phyloP scores from a whole-genome alignment of 2,329 filamentous ascomycete genomes.

The Nemania diffusa region DNA sequence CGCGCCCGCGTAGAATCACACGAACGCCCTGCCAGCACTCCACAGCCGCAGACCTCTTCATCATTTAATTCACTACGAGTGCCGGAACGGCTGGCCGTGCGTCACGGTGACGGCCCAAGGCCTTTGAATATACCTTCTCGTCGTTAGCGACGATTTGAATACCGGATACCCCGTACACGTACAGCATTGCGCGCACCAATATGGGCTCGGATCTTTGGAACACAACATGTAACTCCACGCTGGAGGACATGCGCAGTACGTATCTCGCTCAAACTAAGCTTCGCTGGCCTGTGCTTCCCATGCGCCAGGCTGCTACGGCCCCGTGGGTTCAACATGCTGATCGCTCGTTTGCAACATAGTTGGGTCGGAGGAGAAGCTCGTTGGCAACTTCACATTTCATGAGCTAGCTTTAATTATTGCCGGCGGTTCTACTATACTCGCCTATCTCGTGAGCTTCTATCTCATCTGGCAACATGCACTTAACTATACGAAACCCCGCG shows the following conservation, averaged over 20 bases:
- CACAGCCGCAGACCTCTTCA: background rate
- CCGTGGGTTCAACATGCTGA: constrained; percentile 43
- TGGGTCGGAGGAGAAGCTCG: constrained; percentile 59
- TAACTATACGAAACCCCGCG: constrained; percentile 69
- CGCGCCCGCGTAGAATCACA: constrained; percentile 1
- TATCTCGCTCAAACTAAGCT: constrained; percentile 36
- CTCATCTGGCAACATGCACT: constrained; percentile 68
- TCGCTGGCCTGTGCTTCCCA: constrained; percentile 37
- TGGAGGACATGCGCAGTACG: constrained; percentile 51
- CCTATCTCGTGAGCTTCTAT: constrained; percentile 64
- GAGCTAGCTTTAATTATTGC: constrained; percentile 63
- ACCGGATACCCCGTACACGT: background rate
- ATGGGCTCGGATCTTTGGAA: constrained; percentile 39
- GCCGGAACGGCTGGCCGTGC: background rate
- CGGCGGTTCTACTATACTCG: constrained; percentile 60
- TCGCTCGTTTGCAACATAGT: constrained; percentile 49
- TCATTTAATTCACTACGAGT: background rate
- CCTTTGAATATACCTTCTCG: background rate
- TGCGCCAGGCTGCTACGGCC: constrained; percentile 32
- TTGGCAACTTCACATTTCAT: constrained; percentile 64
- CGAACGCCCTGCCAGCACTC: background rate
- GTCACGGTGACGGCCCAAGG: constrained; percentile 14
- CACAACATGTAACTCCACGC: constrained; percentile 50
- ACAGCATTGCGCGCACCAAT: constrained; percentile 17
- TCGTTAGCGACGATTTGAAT: background rate